These are phyloP conservation scores for Lentinula aciculospora DNA, from an alignment of 768 basidiomycete species.

Conservation along the genomic window DNA sequence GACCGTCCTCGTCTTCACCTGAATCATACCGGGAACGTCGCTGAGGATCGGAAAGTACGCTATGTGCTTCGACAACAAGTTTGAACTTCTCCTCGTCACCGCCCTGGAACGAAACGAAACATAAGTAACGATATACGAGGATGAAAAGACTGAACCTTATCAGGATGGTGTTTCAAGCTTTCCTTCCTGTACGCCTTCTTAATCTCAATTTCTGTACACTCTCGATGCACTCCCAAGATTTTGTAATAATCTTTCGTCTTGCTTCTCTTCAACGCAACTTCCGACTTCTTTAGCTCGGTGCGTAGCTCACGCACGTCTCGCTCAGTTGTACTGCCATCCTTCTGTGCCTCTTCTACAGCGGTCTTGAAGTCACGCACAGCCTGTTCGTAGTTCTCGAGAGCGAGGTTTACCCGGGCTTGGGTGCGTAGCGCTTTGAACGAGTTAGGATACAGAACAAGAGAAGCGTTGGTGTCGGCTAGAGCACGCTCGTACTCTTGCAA, in stretches of 20 bases:
- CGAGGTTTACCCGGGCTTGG: conserved; percentile 71
- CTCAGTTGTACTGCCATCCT: conserved; percentile 51
- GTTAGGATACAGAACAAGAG: conserved; percentile 52
- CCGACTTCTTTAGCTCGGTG: conserved; percentile 73
- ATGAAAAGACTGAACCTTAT: conserved; percentile 48
- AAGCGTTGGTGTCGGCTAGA: conserved; percentile 62
- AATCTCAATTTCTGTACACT: conserved; percentile 66
- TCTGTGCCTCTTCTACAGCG: conserved; percentile 68
- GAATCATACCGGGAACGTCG: conserved; percentile 72
- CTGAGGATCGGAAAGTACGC: conserved; percentile 73
- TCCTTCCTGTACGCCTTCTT: conserved; percentile 91
- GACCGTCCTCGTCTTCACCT: conserved; percentile 66
- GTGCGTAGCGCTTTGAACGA: conserved; percentile 87
- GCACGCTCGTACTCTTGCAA: conserved; percentile 63
- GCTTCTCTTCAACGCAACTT: conserved; percentile 76
- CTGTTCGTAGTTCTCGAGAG: conserved; percentile 69
- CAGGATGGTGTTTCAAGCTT: conserved; percentile 80
- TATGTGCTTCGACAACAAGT: conserved; percentile 75
- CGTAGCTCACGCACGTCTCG: conserved; percentile 58
- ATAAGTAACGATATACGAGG: neutral
- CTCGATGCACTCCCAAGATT: conserved; percentile 58
- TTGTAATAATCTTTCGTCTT: conserved; percentile 91
- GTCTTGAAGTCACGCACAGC: conserved; percentile 72
- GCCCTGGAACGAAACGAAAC: conserved; percentile 41
- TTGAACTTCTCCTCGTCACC: conserved; percentile 98